Conservation (phyloP, 371 early-diverging fungal species). For the Apophysomyces trapeziformis region DNA sequence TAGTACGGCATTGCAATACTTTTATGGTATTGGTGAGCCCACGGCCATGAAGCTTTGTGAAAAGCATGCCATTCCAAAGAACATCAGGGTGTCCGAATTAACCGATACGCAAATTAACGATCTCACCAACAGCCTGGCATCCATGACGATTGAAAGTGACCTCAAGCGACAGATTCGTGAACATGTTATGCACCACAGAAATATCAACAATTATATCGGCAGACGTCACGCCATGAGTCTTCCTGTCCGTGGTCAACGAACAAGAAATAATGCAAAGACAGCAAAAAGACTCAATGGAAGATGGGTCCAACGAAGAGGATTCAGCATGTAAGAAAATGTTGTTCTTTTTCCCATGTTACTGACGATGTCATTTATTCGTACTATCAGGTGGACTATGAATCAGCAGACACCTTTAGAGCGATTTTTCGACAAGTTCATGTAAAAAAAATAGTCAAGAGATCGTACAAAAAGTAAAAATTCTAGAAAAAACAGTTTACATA, state of each 20-base stretch:
- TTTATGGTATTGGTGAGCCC: constrained; percentile 91
- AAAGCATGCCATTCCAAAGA: constrained; percentile 77
- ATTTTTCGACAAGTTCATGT: constrained; percentile 41
- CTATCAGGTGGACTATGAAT: constrained; percentile 29
- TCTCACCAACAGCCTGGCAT: constrained; percentile 80
- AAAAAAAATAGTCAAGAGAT: constrained; percentile 8
- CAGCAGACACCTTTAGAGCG: constrained; percentile 37
- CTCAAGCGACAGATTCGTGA: constrained; percentile 79
- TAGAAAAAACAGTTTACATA: no score
- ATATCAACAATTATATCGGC: constrained; percentile 85
- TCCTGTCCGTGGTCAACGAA: constrained; percentile 92
- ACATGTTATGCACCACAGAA: constrained; percentile 80
- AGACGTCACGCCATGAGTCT: constrained; percentile 84
- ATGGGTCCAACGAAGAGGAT: constrained; percentile 56
- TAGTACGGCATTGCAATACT: constrained; percentile 72
- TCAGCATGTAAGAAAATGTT: constrained; percentile 33
- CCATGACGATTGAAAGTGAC: constrained; percentile 92
- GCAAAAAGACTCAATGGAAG: constrained; percentile 85
- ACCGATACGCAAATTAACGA: constrained; percentile 87
- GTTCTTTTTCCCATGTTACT: not conserved
- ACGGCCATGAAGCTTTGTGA: constrained; percentile 81
- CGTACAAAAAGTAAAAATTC: no score
- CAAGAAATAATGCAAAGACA: constrained; percentile 86
- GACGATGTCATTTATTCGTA: not conserved
- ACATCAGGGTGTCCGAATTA: constrained; percentile 82